phyloP scores from a whole-genome alignment of 1,284 basidiomycete genomes.

The Cutaneotrichosporon sp. region DNA sequence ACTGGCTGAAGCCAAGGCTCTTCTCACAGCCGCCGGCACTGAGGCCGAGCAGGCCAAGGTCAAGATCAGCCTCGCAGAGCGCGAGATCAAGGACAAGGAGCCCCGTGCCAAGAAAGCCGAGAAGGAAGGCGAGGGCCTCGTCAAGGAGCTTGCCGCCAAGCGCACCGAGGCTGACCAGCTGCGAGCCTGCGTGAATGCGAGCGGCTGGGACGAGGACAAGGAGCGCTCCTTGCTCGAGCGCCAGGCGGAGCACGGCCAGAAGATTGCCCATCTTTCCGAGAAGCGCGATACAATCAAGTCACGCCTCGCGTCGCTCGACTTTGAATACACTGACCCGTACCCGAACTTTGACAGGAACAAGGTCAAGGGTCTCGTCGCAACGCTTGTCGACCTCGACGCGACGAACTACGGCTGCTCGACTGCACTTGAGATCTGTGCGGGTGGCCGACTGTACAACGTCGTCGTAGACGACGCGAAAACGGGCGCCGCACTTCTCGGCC shows the following conservation, averaged over 20 bases:
- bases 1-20: constrained; percentile 79
- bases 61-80: constrained; percentile 74
- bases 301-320: constrained; percentile 71
- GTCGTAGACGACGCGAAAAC: constrained; percentile 88
- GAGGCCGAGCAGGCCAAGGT: constrained; percentile 83
- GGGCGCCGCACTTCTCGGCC: constrained; percentile 78
- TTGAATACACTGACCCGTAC: constrained; percentile 75
- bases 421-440: constrained; percentile 91
- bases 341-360: constrained; percentile 79
- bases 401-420: constrained; percentile 75
- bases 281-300: constrained; percentile 73
- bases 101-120: constrained; percentile 79
- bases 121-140: constrained; percentile 71
- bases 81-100: constrained; percentile 76
- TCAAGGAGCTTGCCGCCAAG: constrained; percentile 66
- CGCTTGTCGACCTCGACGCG: constrained; percentile 71
- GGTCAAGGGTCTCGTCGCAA: constrained; percentile 92
- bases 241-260: constrained; percentile 61
- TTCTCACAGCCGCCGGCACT: constrained; percentile 71
- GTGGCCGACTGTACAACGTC: constrained; percentile 88
- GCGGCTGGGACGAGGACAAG: constrained; percentile 77
- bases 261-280: constrained; percentile 65
- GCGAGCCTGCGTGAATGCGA: constrained; percentile 60
- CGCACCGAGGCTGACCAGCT: constrained; percentile 64
- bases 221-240: constrained; percentile 66